Evolutionary conservation across 2,329 filamentous ascomycete species (phyloP), one percentile per base, ranked within the genome.

Genomic region (Fusarium sp.): DNA sequence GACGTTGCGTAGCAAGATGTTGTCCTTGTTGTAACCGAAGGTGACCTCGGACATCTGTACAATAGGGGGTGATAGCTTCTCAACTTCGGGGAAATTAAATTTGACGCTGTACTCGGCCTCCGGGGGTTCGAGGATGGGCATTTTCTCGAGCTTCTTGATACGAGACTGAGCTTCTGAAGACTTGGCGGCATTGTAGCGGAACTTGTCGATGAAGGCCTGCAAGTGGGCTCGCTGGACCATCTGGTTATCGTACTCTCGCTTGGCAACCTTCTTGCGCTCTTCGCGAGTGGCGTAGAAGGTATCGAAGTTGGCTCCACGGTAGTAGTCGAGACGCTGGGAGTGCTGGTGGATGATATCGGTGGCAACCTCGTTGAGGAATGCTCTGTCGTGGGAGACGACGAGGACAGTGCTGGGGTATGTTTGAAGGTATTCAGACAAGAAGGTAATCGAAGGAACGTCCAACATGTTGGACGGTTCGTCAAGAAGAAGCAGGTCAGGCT

Each of bases 401-500:
- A 99, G 86, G 28, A 99, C 90, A 3, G 96, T 98, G 81, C 93
- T 97, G 38, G 95, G 95, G 78, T 99, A 99, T 48, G 85, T 86
- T 80, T 98, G 94, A 11, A 99, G 91, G 78, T 99, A 99, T 77
- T 94, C 95, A 47, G 95, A 92, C 79, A 99, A 88, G 88, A 98
- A 99, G 58, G 96, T 97, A 77, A 99, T 98, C 24, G 96, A 98
- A n/a, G 96, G 96, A 60, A 99, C 96, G 82, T 98, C 96, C 93
- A 99, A 94, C 95, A 98, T 98, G 90, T 98, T 98, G 57, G 95
- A 98, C 83, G 96, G 96, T 89, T 99, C 96, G 84, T 99, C 96
- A 74, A 99, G 93, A 79, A 99, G 87, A 63, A 99, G 84, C 53
- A 99, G 85, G 82, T 99, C 96, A 42, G 96, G 96, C 80, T 99